These are phyloP conservation scores for Vigna nakashimae DNA, from an alignment of 306 rosid genomes.

Conservation along the genomic window DNA sequence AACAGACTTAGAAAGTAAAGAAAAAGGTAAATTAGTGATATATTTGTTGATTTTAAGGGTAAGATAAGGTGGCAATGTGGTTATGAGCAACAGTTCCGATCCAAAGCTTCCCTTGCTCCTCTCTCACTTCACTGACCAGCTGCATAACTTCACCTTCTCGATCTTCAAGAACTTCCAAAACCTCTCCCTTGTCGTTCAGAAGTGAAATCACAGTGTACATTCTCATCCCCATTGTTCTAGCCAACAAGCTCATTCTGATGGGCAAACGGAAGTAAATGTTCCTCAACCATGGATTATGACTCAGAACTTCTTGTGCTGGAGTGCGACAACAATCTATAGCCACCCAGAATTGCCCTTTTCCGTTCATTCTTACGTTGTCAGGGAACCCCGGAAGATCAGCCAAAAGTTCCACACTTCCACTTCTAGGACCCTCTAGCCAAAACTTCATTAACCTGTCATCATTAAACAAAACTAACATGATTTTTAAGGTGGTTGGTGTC, in stretches of 20 bases:
- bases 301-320: slow-evolving; percentile 67
- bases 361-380: slow-evolving; percentile 86
- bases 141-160: slow-evolving; percentile 73
- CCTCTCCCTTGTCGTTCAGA: slow-evolving; percentile 63
- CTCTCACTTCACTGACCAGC: slow-evolving; percentile 89
- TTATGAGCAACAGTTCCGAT: slow-evolving; percentile 97
- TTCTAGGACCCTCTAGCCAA: slow-evolving; percentile 72
- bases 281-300: slow-evolving; percentile 82
- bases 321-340: slow-evolving; percentile 97
- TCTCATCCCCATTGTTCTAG: slow-evolving; percentile 78
- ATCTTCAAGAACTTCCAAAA: slow-evolving; percentile 89
- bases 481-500: neutral
- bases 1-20: too few species aligned
- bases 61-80: slow-evolving; percentile 81
- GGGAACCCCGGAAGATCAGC: slow-evolving; percentile 89
- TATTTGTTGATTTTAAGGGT: slow-evolving; percentile 46
- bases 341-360: slow-evolving; percentile 79
- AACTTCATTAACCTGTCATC: slow-evolving; percentile 64
- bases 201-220: slow-evolving; percentile 83
- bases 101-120: slow-evolving; percentile 81
- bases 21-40: neutral
- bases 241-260: slow-evolving; percentile 67
- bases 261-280: slow-evolving; percentile 80
- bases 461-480: neutral
- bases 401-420: slow-evolving; percentile 57